Conservation (phyloP, 1,139 yeast genomes). For the Nakaseomyces sp. region DNA sequence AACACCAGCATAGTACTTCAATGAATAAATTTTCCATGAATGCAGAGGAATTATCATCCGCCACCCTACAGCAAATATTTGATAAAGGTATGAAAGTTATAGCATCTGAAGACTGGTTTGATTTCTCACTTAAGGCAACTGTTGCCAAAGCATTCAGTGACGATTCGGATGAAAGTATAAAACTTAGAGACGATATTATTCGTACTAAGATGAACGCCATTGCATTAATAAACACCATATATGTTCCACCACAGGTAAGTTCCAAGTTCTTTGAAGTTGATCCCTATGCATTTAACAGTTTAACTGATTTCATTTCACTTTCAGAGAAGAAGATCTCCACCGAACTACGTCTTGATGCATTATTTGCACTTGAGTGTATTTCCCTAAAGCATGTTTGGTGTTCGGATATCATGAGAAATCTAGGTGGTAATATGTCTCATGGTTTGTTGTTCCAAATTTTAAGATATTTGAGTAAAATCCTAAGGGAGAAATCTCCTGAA, state of each 20-base stretch:
- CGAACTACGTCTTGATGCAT: slow-evolving; percentile 50
- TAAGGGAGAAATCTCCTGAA: slow-evolving; percentile 30
- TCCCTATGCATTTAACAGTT: slow-evolving; percentile 62
- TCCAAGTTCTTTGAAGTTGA: slow-evolving; percentile 64
- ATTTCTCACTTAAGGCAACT: slow-evolving; percentile 53
- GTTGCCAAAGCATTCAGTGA: slow-evolving; percentile 66
- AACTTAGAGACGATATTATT: slow-evolving; percentile 50
- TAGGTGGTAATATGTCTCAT: slow-evolving; percentile 86
- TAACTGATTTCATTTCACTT: slow-evolving; percentile 63
- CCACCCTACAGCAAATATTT: slow-evolving; percentile 54
- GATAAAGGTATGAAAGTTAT: slow-evolving; percentile 50
- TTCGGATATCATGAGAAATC: slow-evolving; percentile 65
- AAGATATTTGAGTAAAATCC: slow-evolving; percentile 47
- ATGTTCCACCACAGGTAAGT: slow-evolving; percentile 42
- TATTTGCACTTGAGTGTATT: slow-evolving; percentile 62
- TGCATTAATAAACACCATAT: slow-evolving; percentile 50
- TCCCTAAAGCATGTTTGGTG: slow-evolving; percentile 65
- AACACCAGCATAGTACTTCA: slow-evolving; percentile 9
- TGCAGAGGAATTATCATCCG: slow-evolving; percentile 42
- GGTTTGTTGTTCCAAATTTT: slow-evolving; percentile 71
- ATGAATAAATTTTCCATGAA: slow-evolving; percentile 35
- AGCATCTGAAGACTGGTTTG: slow-evolving; percentile 57
- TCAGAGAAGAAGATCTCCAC: slow-evolving; percentile 40
- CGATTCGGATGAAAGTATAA: slow-evolving; percentile 45
- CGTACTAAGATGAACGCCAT: slow-evolving; percentile 60